Conservation (phyloP, 371 early-diverging fungal species). For the Mortierella sp. region DNA sequence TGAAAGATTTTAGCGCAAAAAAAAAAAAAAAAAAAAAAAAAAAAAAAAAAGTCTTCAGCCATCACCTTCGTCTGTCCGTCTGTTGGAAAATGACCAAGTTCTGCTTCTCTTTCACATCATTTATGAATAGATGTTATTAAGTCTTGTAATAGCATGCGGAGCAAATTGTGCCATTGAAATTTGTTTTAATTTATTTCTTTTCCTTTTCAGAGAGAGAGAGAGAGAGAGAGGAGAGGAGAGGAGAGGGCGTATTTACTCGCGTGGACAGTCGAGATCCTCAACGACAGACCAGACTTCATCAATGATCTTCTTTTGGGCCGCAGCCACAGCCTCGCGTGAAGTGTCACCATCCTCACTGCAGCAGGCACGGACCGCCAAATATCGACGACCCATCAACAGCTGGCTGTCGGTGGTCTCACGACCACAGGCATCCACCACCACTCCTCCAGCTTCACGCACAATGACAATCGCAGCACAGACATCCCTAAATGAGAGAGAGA, state of each 20-base stretch:
- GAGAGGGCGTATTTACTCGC: conserved; percentile 26
- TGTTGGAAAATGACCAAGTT: too few species aligned
- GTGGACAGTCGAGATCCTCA: conserved; percentile 36
- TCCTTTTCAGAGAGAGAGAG: neutral
- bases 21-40: neutral
- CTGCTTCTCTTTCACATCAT: too few species aligned
- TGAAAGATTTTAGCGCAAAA: neutral
- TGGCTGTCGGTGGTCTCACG: conserved; percentile 43
- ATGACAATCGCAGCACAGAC: conserved; percentile 83
- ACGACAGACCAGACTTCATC: conserved; percentile 53
- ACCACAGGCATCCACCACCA: conserved; percentile 69
- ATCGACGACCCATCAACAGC: conserved; percentile 52
- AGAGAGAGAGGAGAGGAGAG: neutral
- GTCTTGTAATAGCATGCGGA: conserved; percentile 4
- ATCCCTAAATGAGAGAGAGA: conserved; percentile 76
- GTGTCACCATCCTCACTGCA: conserved; percentile 40
- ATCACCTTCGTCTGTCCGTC: too few species aligned
- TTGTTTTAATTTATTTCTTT: too few species aligned
- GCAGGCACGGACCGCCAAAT: conserved; percentile 45
- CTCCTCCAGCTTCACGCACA: conserved; percentile 79
- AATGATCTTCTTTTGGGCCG: conserved; percentile 43
- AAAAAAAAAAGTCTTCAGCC: too few species aligned
- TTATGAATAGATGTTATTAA: too few species aligned
- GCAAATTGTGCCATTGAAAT: too few species aligned
- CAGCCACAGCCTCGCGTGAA: conserved; percentile 25